Conservation (phyloP, 257 asterid species). For the Solanum chaucha region DNA sequence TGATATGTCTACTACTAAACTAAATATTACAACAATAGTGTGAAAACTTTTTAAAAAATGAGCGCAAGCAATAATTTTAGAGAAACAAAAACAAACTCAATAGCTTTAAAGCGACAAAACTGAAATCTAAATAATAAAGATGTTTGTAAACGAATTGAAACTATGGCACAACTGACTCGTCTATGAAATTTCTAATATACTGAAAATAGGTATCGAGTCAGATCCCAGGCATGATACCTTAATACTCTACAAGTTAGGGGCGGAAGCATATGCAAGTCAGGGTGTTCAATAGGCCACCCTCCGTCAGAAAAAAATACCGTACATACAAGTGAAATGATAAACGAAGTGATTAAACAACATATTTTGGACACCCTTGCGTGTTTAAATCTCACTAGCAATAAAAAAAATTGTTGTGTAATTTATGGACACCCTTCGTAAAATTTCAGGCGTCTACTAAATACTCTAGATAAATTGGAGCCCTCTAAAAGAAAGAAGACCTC, state of each 20-base stretch:
- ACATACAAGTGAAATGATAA: background rate
- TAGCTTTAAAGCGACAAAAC: background rate
- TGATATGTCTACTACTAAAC: background rate
- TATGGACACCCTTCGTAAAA: too few relatives aligned
- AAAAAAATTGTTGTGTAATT: too few relatives aligned
- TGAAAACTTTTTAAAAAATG: background rate
- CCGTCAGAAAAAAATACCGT: fast-evolving
- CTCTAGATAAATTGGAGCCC: background rate
- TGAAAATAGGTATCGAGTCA: too few relatives aligned
- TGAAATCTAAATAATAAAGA: background rate
- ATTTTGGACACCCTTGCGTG: too few relatives aligned
- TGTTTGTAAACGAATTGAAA: background rate
- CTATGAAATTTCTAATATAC: background rate
- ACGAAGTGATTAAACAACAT: too few relatives aligned
- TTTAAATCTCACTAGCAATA: too few relatives aligned
- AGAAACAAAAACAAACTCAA: background rate
- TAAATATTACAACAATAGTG: background rate
- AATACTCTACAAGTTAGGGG: background rate
- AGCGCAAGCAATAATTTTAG: background rate
- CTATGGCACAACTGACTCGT: background rate
- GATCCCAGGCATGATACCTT: background rate
- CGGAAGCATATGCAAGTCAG: background rate
- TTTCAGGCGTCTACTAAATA: too few relatives aligned
- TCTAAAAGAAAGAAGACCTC: too few relatives aligned
- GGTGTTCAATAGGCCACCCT: background rate